Evolutionary conservation across 73 alveolate species (phyloP).

Genomic region (Stentor coeruleus): DNA sequence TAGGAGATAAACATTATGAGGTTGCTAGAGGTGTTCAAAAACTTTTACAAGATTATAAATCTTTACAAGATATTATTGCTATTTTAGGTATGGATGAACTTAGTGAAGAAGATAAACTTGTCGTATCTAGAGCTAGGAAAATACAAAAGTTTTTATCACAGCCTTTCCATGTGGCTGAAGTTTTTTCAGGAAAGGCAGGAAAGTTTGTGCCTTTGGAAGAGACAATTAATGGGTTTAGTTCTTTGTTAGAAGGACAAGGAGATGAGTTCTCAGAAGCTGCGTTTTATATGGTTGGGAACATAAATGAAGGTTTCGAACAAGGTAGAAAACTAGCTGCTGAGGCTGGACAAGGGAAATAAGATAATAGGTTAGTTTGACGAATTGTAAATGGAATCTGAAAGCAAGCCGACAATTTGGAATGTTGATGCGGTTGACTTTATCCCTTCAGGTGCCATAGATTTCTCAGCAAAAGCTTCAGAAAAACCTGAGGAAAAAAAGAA

Average conservation of each 20-base stretch:
- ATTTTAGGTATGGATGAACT: conserved; percentile 98
- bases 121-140: conserved; percentile 95
- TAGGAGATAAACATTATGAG: conserved; percentile 78
- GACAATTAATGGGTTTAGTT: conserved; percentile 64
- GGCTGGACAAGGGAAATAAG: conserved; percentile 34
- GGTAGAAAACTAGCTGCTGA: conserved; percentile 77
- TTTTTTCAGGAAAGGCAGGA: conserved; percentile 89
- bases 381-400: background rate
- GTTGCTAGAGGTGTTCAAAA: conserved; percentile 76
- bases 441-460: no score
- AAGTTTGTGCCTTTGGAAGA: conserved; percentile 81
- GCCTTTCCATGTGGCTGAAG: conserved; percentile 89
- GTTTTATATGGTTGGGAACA: conserved; percentile 93
- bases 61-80: conserved; percentile 96
- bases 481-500: no score
- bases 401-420: background rate
- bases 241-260: conserved; percentile 77
- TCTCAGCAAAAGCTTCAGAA: no score
- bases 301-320: conserved; percentile 77
- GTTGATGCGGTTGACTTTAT: background rate
- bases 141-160: conserved; percentile 75
- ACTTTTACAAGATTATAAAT: conserved; percentile 83
- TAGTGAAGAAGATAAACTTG: conserved; percentile 86
- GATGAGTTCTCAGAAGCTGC: conserved; percentile 92
- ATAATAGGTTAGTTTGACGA: background rate